Base-by-base conservation (phyloP, 2,329 filamentous ascomycete species). In the Pseudogymnoascus sp. region DNA sequence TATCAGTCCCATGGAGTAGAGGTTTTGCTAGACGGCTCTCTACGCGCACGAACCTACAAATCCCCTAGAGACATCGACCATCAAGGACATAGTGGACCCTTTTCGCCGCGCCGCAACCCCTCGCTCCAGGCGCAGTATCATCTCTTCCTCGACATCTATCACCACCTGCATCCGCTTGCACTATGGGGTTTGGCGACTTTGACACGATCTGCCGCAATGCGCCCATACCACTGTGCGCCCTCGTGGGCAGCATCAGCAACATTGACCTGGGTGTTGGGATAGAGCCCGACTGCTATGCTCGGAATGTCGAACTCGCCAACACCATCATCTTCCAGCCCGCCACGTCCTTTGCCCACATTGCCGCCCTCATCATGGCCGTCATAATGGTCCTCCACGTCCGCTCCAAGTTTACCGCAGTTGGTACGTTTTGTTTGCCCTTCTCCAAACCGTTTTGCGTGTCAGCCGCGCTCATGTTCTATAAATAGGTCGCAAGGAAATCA, bases 241-340 rank as follows among this genome's bases (percentile, higher is more conserved):
- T 92, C 61, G 84, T 99, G 67, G 94, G 94, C 16, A 83, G 87
- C 50, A 84, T 88, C 69, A 86, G 86, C 30, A 79, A 82, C 35
- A 85, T 91, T 66, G 82, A 85, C 20, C 83, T 81, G 67, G 81
- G 83, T 62, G 83, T 87, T 11, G 90, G 92, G 67, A 94, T 97
- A 66, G 88, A 96, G 74, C 86, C 94, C 62, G 85, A 86, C 71
- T 99, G 94, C 80, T 97, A 93, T 77, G 90, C 94, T 63, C 87
- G 94, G 63, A 95, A 94, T 70, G 93, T 99, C 74, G 92, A 97
- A 76, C 77, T 97, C 67, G 94, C 92, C 68, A 99, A 99, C 78
- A 99, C 94, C 39, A 93, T 97, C 77, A 99, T 99, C 71, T 99
- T 99, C 74, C 87, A 97, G 77, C 90, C 87, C 71, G 94, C 92